phyloP scores from a whole-genome alignment of 208 protist genomes.

The Herpetomonas muscarum region DNA sequence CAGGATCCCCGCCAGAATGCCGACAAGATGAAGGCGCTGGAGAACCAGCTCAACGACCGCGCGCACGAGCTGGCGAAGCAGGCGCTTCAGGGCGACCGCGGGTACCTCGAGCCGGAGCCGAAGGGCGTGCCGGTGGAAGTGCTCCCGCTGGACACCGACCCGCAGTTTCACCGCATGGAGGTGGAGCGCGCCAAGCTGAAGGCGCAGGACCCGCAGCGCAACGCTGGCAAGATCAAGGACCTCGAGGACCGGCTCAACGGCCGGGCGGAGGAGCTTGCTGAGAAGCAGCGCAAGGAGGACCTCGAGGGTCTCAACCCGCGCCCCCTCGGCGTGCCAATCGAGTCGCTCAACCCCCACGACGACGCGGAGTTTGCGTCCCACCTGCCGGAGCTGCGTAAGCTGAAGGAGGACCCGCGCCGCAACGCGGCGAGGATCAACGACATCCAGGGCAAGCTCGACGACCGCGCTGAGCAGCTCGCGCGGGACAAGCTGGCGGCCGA shows the following conservation, averaged over 20 bases:
- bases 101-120: slow-evolving; percentile 55
- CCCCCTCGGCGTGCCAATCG: slow-evolving; percentile 14
- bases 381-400: slow-evolving; percentile 14
- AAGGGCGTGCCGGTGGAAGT: slow-evolving; percentile 56
- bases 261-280: slow-evolving; percentile 21
- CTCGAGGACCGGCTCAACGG: slow-evolving; percentile 30
- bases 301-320: slow-evolving; percentile 13
- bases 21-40: slow-evolving; percentile 13
- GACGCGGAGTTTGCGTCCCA: slow-evolving; percentile 10
- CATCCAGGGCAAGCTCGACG: slow-evolving; percentile 43
- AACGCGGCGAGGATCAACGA: slow-evolving; percentile 43
- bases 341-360: slow-evolving; percentile 16
- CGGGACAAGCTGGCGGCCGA: slow-evolving; percentile 48
- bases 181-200: slow-evolving; percentile 45
- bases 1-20: slow-evolving; percentile 16
- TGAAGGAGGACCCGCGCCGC: slow-evolving; percentile 51
- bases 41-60: slow-evolving; percentile 28
- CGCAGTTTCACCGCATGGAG: slow-evolving; percentile 49
- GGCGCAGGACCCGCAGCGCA: slow-evolving; percentile 26
- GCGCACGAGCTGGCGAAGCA: slow-evolving; percentile 38
- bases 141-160: slow-evolving; percentile 56
- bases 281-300: slow-evolving; percentile 13
- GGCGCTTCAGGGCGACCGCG: slow-evolving; percentile 38
- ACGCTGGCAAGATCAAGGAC: slow-evolving; percentile 24
- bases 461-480: slow-evolving; percentile 43